A percentile compares a stretch with the other conserved stretches of the same genome.
Conservation (phyloP, 2,329 filamentous ascomycete species). For the Diaporthe vexans region DNA sequence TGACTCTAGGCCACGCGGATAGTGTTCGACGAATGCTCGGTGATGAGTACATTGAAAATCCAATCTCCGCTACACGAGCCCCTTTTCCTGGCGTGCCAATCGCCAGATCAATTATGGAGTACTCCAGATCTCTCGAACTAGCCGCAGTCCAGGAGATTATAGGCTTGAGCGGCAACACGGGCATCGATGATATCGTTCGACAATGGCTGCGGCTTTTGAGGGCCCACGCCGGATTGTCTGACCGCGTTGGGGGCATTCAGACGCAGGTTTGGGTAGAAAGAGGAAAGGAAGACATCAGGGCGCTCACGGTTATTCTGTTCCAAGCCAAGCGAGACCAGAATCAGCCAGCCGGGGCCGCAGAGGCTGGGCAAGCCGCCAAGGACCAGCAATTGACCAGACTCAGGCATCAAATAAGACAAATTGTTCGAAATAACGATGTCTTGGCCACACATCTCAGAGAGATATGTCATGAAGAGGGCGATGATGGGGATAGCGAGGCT, state of each 20-base stretch:
- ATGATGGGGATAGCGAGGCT: not conserved
- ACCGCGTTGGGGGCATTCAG: not conserved
- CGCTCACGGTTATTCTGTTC: not conserved
- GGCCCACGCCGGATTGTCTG: not conserved
- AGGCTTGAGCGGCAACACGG: not conserved
- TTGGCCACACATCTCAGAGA: not conserved
- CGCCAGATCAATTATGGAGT: not conserved
- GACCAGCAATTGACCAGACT: not conserved
- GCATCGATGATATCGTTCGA: not conserved
- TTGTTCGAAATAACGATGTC: not conserved
- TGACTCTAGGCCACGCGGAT: not conserved
- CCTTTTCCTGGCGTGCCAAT: not conserved
- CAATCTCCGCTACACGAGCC: not conserved
- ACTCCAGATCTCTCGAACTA: not conserved
- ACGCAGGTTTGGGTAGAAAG: not conserved
- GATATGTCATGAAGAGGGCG: not conserved
- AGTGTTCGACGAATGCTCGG: not conserved
- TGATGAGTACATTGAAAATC: not conserved
- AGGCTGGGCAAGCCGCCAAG: not conserved
- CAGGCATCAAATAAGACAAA: not conserved
- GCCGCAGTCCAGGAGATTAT: slow-evolving; percentile 5
- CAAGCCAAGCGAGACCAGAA: not conserved
- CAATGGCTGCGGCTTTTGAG: not conserved
- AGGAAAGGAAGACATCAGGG: not conserved
- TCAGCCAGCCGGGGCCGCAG: not conserved